These are phyloP conservation scores for Penicillium subrubescens DNA, from an alignment of 495 filamentous ascomycete species.

Conservation along the genomic window DNA sequence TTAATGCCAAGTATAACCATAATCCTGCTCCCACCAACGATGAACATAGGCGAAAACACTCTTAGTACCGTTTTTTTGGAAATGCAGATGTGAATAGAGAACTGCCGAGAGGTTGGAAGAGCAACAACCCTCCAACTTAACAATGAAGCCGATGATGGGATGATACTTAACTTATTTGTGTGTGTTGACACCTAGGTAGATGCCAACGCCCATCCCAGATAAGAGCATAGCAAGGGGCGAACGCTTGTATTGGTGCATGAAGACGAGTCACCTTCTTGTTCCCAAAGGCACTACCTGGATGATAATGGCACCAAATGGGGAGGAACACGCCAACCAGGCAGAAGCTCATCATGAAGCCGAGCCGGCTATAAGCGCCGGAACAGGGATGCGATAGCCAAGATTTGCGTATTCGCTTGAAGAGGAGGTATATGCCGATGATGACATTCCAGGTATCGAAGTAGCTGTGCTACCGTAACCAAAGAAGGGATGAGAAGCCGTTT, in stretches of 20 bases:
- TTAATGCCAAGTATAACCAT: background rate
- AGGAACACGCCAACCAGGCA: background rate
- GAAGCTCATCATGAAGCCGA: background rate
- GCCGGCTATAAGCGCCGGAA: background rate
- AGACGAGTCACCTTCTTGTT: background rate
- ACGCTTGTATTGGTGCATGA: background rate
- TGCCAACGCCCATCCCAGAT: background rate
- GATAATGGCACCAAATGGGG: background rate
- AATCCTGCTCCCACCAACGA: background rate
- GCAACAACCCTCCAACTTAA: background rate
- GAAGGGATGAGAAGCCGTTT: background rate
- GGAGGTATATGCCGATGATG: background rate
- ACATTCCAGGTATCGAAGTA: too few species aligned
- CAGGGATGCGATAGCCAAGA: background rate
- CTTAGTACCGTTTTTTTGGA: background rate
- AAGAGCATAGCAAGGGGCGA: background rate
- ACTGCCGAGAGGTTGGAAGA: background rate
- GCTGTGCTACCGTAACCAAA: background rate
- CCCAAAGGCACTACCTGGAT: background rate
- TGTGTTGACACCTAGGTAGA: background rate
- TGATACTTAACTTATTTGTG: background rate
- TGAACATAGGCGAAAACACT: background rate
- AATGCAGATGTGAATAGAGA: background rate
- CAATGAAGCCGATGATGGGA: background rate
- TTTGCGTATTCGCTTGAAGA: background rate